Conservation (phyloP, 352 stramenopile genomes). For the Pythium pectinolyticum region DNA sequence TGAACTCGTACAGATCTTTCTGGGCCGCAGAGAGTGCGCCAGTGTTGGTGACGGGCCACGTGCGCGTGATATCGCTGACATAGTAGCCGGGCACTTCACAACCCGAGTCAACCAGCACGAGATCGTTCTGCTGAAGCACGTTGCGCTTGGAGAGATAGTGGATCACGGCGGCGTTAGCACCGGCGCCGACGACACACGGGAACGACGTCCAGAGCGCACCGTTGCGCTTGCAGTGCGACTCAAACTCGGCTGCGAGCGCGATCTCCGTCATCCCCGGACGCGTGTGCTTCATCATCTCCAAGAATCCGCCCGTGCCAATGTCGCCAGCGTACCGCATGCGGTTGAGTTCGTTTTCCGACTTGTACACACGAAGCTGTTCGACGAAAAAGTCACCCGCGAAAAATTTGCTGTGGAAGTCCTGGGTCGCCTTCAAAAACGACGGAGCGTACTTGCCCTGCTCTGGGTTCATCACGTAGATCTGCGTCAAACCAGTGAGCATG, state of each 20-base stretch:
- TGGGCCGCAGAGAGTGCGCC: slow-evolving; percentile 43
- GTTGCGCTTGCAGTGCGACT: slow-evolving; percentile 69
- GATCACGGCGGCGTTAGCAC: slow-evolving; percentile 79
- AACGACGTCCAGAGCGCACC: slow-evolving; percentile 81
- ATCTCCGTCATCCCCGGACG: slow-evolving; percentile 66
- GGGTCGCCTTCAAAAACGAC: slow-evolving; percentile 59
- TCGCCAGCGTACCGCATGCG: slow-evolving; percentile 74
- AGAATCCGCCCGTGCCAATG: slow-evolving; percentile 66
- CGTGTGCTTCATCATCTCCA: slow-evolving; percentile 76
- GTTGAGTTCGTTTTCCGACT: slow-evolving; percentile 71
- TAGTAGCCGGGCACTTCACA: slow-evolving; percentile 81
- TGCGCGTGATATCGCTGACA: slow-evolving; percentile 82
- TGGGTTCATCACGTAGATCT: slow-evolving; percentile 70
- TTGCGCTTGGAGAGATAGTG: slow-evolving; percentile 81
- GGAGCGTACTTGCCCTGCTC: slow-evolving; percentile 54
- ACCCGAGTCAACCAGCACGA: slow-evolving; percentile 84
- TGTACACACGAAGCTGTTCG: slow-evolving; percentile 72
- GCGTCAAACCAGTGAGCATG: slow-evolving; percentile 55
- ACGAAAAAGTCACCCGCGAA: slow-evolving; percentile 72
- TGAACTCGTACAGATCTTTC: slow-evolving; percentile 68
- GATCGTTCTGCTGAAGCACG: slow-evolving; percentile 53
- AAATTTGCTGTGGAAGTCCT: slow-evolving; percentile 68
- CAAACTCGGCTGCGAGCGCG: slow-evolving; percentile 70
- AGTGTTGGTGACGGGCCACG: slow-evolving; percentile 58
- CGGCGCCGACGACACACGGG: slow-evolving; percentile 77